Conservation (phyloP, 805 yeast genomes). For the Kazachstania viticola region DNA sequence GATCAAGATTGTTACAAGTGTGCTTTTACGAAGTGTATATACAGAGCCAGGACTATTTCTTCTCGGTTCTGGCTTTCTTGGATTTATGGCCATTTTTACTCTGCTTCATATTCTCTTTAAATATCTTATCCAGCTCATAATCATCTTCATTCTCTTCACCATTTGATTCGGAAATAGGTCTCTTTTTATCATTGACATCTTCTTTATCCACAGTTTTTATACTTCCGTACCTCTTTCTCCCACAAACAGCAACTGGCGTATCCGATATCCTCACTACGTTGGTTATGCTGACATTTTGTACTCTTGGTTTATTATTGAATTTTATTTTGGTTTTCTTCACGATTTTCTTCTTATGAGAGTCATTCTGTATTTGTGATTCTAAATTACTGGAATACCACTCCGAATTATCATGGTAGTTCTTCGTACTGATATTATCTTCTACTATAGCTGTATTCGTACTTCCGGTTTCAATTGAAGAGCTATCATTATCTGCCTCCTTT, state of each 20-base stretch:
- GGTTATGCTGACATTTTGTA: slow-evolving; percentile 2
- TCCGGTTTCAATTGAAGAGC: slow-evolving; percentile 27
- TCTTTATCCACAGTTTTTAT: slow-evolving; percentile 4
- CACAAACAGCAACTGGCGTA: neutral
- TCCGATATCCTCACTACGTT: neutral
- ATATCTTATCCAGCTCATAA: slow-evolving; percentile 15
- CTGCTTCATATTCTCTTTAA: slow-evolving; percentile 11
- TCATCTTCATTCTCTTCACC: slow-evolving; percentile 26
- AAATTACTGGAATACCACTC: slow-evolving; percentile 9
- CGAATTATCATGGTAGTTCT: slow-evolving; percentile 12
- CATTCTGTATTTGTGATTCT: slow-evolving; percentile 1
- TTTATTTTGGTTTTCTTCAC: slow-evolving; percentile 9
- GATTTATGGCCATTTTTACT: too few species aligned
- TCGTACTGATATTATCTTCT: neutral
- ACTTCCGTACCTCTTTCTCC: slow-evolving; percentile 2
- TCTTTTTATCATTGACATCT: slow-evolving; percentile 11
- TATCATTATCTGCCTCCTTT: slow-evolving; percentile 26
- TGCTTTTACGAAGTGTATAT: too few species aligned
- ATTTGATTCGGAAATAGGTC: slow-evolving; percentile 22
- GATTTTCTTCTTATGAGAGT: slow-evolving; percentile 28
- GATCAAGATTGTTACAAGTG: too few species aligned
- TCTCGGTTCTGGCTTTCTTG: too few species aligned
- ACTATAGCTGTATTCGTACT: slow-evolving; percentile 24
- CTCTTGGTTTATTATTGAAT: neutral
- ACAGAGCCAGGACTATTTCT: too few species aligned